These are phyloP conservation scores for Starmera caribaea DNA, from an alignment of 805 yeast genomes.

Conservation along the genomic window DNA sequence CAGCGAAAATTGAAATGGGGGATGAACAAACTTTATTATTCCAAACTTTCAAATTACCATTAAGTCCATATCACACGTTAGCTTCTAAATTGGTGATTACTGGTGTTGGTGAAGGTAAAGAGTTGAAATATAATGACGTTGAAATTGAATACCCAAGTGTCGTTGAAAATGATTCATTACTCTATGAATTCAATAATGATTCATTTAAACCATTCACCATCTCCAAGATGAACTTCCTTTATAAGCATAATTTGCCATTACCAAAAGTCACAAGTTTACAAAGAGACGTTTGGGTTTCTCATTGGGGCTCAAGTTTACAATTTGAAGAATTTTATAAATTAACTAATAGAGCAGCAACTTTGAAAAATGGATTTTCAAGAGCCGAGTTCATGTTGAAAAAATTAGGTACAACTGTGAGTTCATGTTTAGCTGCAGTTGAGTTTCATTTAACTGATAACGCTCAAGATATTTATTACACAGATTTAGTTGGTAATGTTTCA, in stretches of 20 bases:
- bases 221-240: constrained; percentile 45
- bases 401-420: constrained; percentile 36
- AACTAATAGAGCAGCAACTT: constrained; percentile 63
- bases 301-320: constrained; percentile 61
- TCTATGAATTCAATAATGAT: constrained; percentile 45
- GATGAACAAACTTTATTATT: constrained; percentile 53
- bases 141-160: constrained; percentile 25
- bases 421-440: constrained; percentile 54
- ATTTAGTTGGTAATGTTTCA: constrained; percentile 88
- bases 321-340: constrained; percentile 83
- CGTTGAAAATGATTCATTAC: constrained; percentile 30
- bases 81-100: constrained; percentile 31
- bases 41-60: constrained; percentile 43
- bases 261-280: constrained; percentile 47
- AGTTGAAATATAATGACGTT: constrained; percentile 23
- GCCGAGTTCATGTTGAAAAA: constrained; percentile 62
- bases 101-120: constrained; percentile 40
- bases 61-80: constrained; percentile 52
- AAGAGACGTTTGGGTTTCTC: constrained; percentile 85
- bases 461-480: constrained; percentile 71
- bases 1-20: constrained; percentile 48
- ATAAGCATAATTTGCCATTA: constrained; percentile 58
- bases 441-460: constrained; percentile 42
- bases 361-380: constrained; percentile 69
- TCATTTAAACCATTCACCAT: constrained; percentile 34